phyloP scores from a whole-genome alignment of 805 yeast genomes.

The Metschnikowia gruessii region DNA sequence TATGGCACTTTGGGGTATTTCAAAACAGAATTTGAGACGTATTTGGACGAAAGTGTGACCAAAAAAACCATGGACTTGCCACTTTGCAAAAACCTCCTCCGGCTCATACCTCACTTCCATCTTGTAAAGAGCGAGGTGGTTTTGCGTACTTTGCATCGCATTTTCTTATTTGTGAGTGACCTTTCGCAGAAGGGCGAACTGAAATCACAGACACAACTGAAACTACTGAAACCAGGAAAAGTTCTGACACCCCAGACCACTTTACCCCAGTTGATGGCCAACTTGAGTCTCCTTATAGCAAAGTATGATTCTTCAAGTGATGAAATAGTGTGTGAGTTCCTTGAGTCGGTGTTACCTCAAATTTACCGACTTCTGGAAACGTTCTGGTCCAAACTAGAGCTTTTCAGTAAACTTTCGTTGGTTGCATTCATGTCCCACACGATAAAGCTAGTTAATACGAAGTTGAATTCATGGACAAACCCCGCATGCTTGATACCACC shows the following conservation, averaged over 20 bases:
- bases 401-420: slow-evolving; percentile 4
- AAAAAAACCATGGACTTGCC: neutral
- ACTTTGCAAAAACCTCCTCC: neutral
- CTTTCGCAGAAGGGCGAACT: neutral
- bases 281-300: neutral
- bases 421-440: slow-evolving; percentile 1
- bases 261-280: neutral
- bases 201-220: neutral
- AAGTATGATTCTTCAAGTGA: neutral
- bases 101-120: neutral
- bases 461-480: neutral
- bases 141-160: neutral
- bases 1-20: slow-evolving; percentile 4
- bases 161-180: neutral
- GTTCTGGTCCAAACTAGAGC: neutral
- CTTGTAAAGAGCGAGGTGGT: neutral
- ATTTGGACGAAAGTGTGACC: neutral
- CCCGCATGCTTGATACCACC: slow-evolving; percentile 22
- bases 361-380: neutral
- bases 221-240: neutral
- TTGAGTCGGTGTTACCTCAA: neutral
- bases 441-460: neutral
- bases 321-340: neutral
- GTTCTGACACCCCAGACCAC: neutral
- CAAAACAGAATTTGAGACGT: slow-evolving; percentile 1